Base-by-base conservation (phyloP, 2,329 filamentous ascomycete species). In the Paecilomyces variotii region DNA sequence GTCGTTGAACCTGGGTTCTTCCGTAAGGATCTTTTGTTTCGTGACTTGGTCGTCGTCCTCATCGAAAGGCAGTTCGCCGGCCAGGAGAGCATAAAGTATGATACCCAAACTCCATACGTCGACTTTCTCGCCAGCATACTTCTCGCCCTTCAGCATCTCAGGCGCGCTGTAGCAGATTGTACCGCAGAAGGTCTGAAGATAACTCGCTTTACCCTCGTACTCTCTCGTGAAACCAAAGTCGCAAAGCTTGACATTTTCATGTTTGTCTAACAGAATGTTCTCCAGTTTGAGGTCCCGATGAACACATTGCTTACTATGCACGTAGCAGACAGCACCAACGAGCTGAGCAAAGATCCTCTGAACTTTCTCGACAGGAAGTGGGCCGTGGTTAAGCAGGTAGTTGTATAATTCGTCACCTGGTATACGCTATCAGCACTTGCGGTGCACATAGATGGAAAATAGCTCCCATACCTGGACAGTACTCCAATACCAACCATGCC, bases 171-270 rank as follows among this genome's bases (percentile, higher is more conserved):
- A 99, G 77, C 93, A 97, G 62, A 99, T 88, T 0, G 94, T 99
- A 4, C 94, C 94, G 72, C 94, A 99, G 75, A 96, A 99, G 1
- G 94, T 99, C 74, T 97, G 93, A 57, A 99, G 78, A 69, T 97
- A 93, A 72, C 92, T 97, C 30, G 90, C 85, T 67, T 95, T 91
- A 60, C 93, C 93, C 74, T 97, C 91, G 73, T 99, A 99, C 76
- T 99, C 94, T 64, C 94, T 84, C 10, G 94, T 99, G 71, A 99
- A 99, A 19, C 94, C 94, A 78, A 99, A 99, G 73, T 99, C 94
- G 65, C 95, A 93, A 61, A 99, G 79, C 77, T 99, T 99, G 65
- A 99, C 94, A 69, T 97, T 96, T 71, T 95, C 93, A 70, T 97
- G 83, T 74, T 95, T 97, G 78, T 99, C 94, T 65, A 99, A 83